These are phyloP conservation scores for Aspergillus melleus DNA, from an alignment of 2,329 filamentous ascomycete species.

Conservation along the genomic window DNA sequence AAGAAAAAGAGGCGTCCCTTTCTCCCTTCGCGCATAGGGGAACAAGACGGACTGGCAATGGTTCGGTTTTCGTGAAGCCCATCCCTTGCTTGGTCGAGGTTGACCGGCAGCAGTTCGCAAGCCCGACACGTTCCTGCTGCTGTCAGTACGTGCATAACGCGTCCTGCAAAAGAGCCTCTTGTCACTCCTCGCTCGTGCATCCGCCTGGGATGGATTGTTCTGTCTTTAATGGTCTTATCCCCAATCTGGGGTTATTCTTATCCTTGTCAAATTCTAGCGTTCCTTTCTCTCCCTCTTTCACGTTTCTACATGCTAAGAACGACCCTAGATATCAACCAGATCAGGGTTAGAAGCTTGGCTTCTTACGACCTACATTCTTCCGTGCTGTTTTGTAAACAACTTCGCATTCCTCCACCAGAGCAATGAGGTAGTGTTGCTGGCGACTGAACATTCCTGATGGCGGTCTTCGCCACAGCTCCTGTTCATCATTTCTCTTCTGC, in stretches of 20 bases:
- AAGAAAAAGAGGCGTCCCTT: constrained; percentile 12
- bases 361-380: constrained; percentile 34
- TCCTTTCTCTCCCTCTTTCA: constrained; percentile 14
- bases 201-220: constrained; percentile 15
- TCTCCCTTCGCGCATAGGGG: constrained; percentile 26
- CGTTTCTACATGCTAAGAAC: constrained; percentile 14
- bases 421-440: constrained; percentile 25
- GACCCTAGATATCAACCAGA: constrained; percentile 21
- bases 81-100: constrained; percentile 36
- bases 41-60: constrained; percentile 27
- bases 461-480: constrained; percentile 31
- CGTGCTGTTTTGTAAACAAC: constrained; percentile 25
- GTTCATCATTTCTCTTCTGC: constrained; percentile 25
- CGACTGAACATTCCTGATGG: constrained; percentile 33
- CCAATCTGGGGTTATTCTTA: constrained; percentile 16
- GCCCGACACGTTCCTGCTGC: constrained; percentile 37
- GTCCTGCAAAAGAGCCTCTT: constrained; percentile 24
- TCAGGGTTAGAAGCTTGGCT: constrained; percentile 6
- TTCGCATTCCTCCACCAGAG: constrained; percentile 32
- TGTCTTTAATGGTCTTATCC: constrained; percentile 19
- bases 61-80: constrained; percentile 19
- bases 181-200: constrained; percentile 26
- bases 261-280: constrained; percentile 17
- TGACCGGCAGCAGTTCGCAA: constrained; percentile 21
- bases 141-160: constrained; percentile 28